A percentile compares a stretch with the other conserved stretches of the same genome.
phyloP scores from a whole-genome alignment of 352 stramenopile genomes.

The Phytophthora rubi region DNA sequence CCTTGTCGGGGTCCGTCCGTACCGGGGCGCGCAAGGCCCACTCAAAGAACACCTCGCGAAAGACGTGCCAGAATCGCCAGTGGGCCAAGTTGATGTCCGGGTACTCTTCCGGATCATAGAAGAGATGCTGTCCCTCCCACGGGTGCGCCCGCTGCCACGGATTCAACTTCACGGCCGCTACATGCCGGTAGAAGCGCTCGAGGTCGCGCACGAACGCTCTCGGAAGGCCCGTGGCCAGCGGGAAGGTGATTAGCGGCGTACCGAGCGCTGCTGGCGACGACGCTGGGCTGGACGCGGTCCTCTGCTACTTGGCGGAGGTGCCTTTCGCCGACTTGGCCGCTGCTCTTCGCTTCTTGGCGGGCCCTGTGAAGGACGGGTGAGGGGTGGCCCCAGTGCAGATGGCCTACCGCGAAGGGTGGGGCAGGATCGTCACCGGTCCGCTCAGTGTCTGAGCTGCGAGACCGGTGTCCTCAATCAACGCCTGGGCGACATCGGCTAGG shows the following conservation, averaged over 20 bases:
- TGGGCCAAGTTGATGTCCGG: neutral
- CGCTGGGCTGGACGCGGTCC: neutral
- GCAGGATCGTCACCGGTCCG: neutral
- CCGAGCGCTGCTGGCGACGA: too few species aligned
- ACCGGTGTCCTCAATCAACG: neutral
- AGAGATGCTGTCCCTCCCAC: neutral
- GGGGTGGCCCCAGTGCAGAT: neutral
- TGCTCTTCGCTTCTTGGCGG: too few species aligned
- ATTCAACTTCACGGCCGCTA: neutral
- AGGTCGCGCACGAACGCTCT: neutral
- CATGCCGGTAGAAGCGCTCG: neutral
- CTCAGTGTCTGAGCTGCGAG: neutral
- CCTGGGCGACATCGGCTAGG: neutral
- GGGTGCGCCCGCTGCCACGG: neutral
- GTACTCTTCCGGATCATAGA: neutral
- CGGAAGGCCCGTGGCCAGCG: neutral
- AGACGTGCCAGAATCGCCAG: neutral
- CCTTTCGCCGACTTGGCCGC: too few species aligned
- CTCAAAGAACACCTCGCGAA: neutral
- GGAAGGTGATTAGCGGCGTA: neutral
- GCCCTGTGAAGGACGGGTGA: neutral
- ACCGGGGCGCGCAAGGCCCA: neutral
- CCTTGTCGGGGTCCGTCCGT: too few species aligned
- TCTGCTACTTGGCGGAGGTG: neutral
- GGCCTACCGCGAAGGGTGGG: neutral